These are phyloP conservation scores for Termitomyces sp. DNA, from an alignment of 768 basidiomycete genomes.

Conservation along the genomic window DNA sequence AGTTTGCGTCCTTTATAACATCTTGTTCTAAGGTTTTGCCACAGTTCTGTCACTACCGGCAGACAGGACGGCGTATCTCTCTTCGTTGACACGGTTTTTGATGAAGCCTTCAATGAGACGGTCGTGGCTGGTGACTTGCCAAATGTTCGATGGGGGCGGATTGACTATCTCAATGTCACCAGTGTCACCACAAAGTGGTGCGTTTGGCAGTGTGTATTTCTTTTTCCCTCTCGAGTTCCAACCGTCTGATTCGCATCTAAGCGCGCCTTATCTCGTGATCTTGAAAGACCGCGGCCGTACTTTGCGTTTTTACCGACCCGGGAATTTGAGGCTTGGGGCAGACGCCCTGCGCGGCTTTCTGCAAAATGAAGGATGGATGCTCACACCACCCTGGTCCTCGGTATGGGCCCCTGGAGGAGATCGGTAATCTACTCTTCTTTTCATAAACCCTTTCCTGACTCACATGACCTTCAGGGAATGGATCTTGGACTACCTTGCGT, in stretches of 20 bases:
- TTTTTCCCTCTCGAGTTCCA: neutral
- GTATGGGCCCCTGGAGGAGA: slow-evolving; percentile 72
- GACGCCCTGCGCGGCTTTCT: slow-evolving; percentile 65
- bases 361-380: slow-evolving; percentile 53
- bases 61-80: slow-evolving; percentile 64
- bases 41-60: slow-evolving; percentile 52
- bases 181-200: slow-evolving; percentile 80
- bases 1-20: slow-evolving; percentile 1
- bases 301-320: slow-evolving; percentile 75
- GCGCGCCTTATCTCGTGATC: slow-evolving; percentile 74
- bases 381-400: slow-evolving; percentile 63
- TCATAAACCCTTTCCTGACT: neutral
- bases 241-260: slow-evolving; percentile 21
- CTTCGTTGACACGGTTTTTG: slow-evolving; percentile 67
- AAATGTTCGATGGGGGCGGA: slow-evolving; percentile 74
- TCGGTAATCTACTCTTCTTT: slow-evolving; percentile 34
- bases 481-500: slow-evolving; percentile 55
- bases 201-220: slow-evolving; percentile 66
- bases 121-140: slow-evolving; percentile 54
- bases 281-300: slow-evolving; percentile 65
- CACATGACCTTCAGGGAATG: slow-evolving; percentile 46
- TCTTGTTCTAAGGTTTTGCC: slow-evolving; percentile 5
- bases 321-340: slow-evolving; percentile 52
- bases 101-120: slow-evolving; percentile 65
- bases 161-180: slow-evolving; percentile 86